phyloP scores from a whole-genome alignment of 2,329 filamentous ascomycete species.

The Neurospora crassa region DNA sequence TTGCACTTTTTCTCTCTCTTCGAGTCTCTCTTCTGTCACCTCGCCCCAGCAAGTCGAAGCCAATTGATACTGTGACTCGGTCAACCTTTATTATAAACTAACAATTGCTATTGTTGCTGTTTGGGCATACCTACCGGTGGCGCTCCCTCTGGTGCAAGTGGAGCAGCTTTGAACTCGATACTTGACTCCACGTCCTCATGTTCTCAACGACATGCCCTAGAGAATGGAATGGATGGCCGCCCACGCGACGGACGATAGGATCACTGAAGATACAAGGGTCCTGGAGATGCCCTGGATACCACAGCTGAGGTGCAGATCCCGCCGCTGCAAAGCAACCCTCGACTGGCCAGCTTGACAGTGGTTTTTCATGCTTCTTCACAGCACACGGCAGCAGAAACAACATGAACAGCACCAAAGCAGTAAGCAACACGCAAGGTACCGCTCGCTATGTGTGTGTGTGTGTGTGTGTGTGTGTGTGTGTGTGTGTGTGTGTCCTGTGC shows the following conservation, averaged over 20 bases:
- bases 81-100: neutral
- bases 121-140: neutral
- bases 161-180: neutral
- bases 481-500: neutral
- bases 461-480: neutral
- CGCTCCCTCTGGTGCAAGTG: neutral
- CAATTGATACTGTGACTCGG: neutral
- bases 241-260: neutral
- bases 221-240: neutral
- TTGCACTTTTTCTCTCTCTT: neutral
- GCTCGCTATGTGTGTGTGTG: neutral
- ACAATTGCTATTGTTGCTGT: neutral
- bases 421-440: neutral
- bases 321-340: neutral
- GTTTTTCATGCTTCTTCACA: neutral
- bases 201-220: neutral
- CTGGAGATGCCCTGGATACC: neutral
- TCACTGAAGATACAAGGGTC: neutral
- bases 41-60: neutral
- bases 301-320: neutral
- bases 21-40: neutral
- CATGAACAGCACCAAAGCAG: neutral
- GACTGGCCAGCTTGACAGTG: neutral
- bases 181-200: neutral
- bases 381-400: neutral